Evolutionary conservation across 2,329 filamentous ascomycete species (phyloP).

Genomic region (Ambrosiella xylebori): DNA sequence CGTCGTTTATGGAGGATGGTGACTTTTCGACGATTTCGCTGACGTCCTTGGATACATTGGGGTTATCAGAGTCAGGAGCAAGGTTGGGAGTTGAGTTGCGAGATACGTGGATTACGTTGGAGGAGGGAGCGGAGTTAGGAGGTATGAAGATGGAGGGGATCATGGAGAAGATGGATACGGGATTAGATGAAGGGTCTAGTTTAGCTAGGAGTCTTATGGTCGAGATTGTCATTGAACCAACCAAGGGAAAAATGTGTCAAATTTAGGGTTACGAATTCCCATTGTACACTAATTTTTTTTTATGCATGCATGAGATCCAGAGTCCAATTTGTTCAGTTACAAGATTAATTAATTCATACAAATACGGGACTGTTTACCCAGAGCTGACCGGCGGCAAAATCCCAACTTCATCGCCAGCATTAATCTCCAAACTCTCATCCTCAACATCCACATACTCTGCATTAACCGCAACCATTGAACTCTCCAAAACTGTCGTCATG

Average conservation of each 20-base stretch:
- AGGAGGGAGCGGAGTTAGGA: neutral
- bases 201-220: no score
- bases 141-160: no score
- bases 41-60: neutral
- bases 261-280: no score
- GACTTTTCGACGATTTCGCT: neutral
- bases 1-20: neutral
- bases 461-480: slow-evolving; percentile 64
- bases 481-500: slow-evolving; percentile 46
- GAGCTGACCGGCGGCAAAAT: slow-evolving; percentile 82
- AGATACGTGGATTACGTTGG: neutral
- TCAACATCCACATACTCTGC: slow-evolving; percentile 61
- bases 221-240: no score
- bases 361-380: slow-evolving; percentile 31
- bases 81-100: neutral
- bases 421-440: slow-evolving; percentile 34
- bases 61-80: neutral
- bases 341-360: neutral
- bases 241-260: no score
- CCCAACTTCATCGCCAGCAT: slow-evolving; percentile 65
- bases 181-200: no score
- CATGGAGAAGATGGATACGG: no score
- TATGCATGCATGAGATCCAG: no score
- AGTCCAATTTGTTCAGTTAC: no score
- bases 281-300: no score